Evolutionary conservation across 768 basidiomycete species (phyloP).

Genomic region (Pluteus cervinus): DNA sequence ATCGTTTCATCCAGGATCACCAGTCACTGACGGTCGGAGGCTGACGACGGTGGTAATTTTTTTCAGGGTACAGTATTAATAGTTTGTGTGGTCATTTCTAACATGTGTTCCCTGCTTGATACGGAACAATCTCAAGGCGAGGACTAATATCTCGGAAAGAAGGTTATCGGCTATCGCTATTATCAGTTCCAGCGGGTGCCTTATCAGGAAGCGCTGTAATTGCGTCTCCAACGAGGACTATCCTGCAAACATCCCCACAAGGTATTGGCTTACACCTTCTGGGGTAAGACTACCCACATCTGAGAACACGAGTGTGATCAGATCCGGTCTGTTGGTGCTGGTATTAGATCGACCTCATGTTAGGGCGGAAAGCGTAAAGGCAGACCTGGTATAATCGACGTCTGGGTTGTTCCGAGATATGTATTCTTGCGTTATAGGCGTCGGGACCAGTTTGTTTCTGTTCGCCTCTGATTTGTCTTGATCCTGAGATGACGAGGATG

Average conservation of each 20-base stretch:
- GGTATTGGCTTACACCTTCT: slow-evolving; percentile 89
- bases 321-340: slow-evolving; percentile 59
- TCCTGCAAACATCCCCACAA: slow-evolving; percentile 91
- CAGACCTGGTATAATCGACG: slow-evolving; percentile 90
- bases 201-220: slow-evolving; percentile 1
- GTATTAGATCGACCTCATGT: slow-evolving; percentile 11
- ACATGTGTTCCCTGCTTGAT: no score
- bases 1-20: no score
- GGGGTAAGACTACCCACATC: slow-evolving; percentile 92
- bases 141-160: slow-evolving; percentile 6
- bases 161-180: slow-evolving; percentile 31
- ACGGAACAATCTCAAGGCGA: no score
- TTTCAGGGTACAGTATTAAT: no score
- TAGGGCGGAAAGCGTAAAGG: slow-evolving; percentile 3
- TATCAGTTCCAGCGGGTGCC: slow-evolving; percentile 20
- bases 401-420: slow-evolving; percentile 79
- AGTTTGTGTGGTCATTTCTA: no score
- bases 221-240: slow-evolving; percentile 16
- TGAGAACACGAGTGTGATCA: slow-evolving; percentile 90
- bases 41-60: no score
- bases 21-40: no score
- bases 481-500: slow-evolving; percentile 5
- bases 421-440: slow-evolving; percentile 75
- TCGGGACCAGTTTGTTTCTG: slow-evolving; percentile 9
- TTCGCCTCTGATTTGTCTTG: not conserved